A percentile compares a stretch with the other conserved stretches of the same genome.
phyloP scores from a whole-genome alignment of 495 filamentous ascomycete genomes.

The Bombardia bombarda region DNA sequence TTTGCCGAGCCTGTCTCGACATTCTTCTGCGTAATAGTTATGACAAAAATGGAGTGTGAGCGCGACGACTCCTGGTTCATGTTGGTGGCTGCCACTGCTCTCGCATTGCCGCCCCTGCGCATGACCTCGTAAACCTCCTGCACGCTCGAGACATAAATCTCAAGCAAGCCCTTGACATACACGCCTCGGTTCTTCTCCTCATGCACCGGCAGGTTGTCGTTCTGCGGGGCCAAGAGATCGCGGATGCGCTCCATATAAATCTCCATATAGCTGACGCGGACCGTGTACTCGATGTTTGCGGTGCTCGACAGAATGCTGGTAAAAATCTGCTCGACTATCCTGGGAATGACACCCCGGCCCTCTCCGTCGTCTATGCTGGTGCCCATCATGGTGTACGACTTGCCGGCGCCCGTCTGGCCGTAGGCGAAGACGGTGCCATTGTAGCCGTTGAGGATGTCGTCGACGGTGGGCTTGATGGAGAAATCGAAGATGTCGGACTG shows the following conservation, averaged over 20 bases:
- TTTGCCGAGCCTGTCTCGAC: constrained; percentile 94
- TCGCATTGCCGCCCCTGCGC: constrained; percentile 78
- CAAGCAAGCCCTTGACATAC: constrained; percentile 91
- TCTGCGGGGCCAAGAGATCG: constrained; percentile 82
- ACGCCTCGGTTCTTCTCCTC: constrained; percentile 95
- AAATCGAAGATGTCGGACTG: constrained; percentile 94
- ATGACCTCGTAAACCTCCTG: constrained; percentile 96
- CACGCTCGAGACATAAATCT: constrained; percentile 93
- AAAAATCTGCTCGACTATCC: constrained; percentile 98
- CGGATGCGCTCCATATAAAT: constrained; percentile 99
- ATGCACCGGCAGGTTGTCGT: constrained; percentile 94
- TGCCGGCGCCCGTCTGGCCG: constrained; percentile 96
- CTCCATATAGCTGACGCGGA: constrained; percentile 98
- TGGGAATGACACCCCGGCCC: constrained; percentile 87
- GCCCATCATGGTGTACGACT: constrained; percentile 98
- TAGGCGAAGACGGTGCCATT: constrained; percentile 99
- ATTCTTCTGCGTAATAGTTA: constrained; percentile 97
- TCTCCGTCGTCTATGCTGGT: constrained; percentile 88
- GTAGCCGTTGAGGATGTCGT: constrained; percentile 97
- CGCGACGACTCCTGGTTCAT: constrained; percentile 99
- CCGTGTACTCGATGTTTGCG: constrained; percentile 93
- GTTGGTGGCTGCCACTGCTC: constrained; percentile 96
- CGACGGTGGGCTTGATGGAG: constrained; percentile 91
- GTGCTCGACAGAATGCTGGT: constrained; percentile 84
- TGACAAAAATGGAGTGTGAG: constrained; percentile 96